These are phyloP conservation scores for Suhomyces wounanorum DNA, from an alignment of 1,139 yeast species.

Conservation along the genomic window DNA sequence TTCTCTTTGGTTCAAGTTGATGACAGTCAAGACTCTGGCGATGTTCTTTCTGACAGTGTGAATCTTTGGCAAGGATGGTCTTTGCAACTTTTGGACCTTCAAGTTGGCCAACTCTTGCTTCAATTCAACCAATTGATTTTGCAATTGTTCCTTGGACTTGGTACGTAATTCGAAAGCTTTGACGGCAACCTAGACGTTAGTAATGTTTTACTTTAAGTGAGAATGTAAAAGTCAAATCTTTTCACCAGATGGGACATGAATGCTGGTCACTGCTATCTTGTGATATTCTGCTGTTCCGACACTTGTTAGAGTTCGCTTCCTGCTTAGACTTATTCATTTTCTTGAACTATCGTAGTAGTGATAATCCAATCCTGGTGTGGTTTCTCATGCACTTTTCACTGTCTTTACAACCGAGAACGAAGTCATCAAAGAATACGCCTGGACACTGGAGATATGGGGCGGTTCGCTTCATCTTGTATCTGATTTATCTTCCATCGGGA, in stretches of 20 bases:
- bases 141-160: slow-evolving; percentile 96
- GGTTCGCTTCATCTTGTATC: neutral
- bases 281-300: neutral
- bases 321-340: too few relatives aligned
- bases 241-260: neutral
- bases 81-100: slow-evolving; percentile 93
- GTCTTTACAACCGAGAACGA: neutral
- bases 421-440: neutral
- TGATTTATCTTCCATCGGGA: neutral
- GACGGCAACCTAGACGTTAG: slow-evolving; percentile 71
- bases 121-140: slow-evolving; percentile 90
- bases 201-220: slow-evolving; percentile 12
- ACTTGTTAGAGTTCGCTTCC: too few relatives aligned
- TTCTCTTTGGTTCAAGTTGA: slow-evolving; percentile 96
- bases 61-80: slow-evolving; percentile 92
- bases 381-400: too few relatives aligned
- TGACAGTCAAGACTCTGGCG: slow-evolving; percentile 96
- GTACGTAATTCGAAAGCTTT: slow-evolving; percentile 97
- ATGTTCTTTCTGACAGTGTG: slow-evolving; percentile 97
- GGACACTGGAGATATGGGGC: neutral
- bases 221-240: neutral
- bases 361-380: too few relatives aligned
- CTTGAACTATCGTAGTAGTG: too few relatives aligned
- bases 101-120: slow-evolving; percentile 96
- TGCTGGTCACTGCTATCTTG: neutral